Base-by-base conservation (phyloP, 306 rosid species). In the Carpinus fangiana region DNA sequence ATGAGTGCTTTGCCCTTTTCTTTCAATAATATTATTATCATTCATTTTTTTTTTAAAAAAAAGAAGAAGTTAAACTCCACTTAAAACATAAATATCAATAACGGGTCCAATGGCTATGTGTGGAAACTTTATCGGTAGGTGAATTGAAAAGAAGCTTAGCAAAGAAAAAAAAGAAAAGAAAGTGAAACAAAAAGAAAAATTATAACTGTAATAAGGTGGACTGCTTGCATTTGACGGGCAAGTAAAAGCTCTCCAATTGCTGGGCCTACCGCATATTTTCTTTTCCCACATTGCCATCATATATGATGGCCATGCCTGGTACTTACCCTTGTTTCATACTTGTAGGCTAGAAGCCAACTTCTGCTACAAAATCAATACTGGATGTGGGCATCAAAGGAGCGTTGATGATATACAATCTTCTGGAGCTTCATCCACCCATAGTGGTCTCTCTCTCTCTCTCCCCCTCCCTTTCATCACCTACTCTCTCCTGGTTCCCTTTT, bases 371-470 rank as follows among this genome's bases (percentile, higher is more conserved):
- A 66, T 67, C 72, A 48, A 69, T 70, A 31, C 34, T 46, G 36
- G 50, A 10, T 11, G 14, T 48, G 52, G 52, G 4, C 52, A 48
- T 48, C 52, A 48, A 48, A 48, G 52, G 14, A 2, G 14, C 14
- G 13, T 48, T 48, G 14, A 65, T 72, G 71, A 72, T 72, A 31
- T 2, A 65, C 70, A 70, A 34, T 72, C 75, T 20, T 54, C 59
- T 52, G 18, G 38, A 53, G 70, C 72, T 48, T 82, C 85, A 66
- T 77, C 79, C 23, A 64, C 55, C 38, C 46, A 67, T 46, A 70
- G 79, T 73, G 50, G 51, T 60, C 71, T 66, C 75, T 59, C 28
- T 75, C 75, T 28, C 64, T 59, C 64, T 46, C 62, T 20, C 34
- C 8, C 45, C 8, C 45, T 41, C 45, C 45, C 45, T 20, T 5